Conservation (phyloP, 1,284 basidiomycete species). For the Inonotus hispidus region DNA sequence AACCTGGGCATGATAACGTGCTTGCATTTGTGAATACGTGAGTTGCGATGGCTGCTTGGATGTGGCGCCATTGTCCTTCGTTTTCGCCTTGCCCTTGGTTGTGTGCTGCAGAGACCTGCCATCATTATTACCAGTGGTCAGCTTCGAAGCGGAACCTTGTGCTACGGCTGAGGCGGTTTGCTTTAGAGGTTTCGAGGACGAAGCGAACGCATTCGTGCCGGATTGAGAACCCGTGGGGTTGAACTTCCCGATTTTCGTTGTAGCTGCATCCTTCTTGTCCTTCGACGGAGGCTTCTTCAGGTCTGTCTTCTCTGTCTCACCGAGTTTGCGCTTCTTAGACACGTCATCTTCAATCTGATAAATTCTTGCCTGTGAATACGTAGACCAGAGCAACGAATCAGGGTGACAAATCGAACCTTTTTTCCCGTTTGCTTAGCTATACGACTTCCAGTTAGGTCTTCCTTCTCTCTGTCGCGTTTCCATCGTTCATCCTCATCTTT, state of each 20-base stretch:
- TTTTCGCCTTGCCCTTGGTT: slow-evolving; percentile 41
- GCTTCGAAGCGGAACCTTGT: slow-evolving; percentile 24
- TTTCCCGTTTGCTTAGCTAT: slow-evolving; percentile 45
- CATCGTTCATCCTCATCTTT: slow-evolving; percentile 67
- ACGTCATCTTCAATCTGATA: slow-evolving; percentile 50
- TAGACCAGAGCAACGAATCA: not conserved
- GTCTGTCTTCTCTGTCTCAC: slow-evolving; percentile 50
- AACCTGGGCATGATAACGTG: slow-evolving; percentile 32
- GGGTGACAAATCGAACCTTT: slow-evolving; percentile 39
- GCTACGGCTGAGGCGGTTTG: slow-evolving; percentile 21
- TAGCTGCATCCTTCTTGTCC: slow-evolving; percentile 35
- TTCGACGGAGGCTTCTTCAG: slow-evolving; percentile 50
- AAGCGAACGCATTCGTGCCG: slow-evolving; percentile 27
- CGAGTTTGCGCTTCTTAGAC: slow-evolving; percentile 64
- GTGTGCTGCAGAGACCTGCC: slow-evolving; percentile 22
- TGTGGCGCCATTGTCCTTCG: slow-evolving; percentile 43
- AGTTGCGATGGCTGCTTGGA: slow-evolving; percentile 50
- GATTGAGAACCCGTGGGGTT: slow-evolving; percentile 24
- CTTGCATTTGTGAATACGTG: slow-evolving; percentile 59
- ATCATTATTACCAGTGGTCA: slow-evolving; percentile 26
- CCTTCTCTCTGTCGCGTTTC: slow-evolving; percentile 70
- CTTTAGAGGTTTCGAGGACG: slow-evolving; percentile 24
- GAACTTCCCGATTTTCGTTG: slow-evolving; percentile 34
- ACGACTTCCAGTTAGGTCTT: slow-evolving; percentile 66
- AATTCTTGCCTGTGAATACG: slow-evolving; percentile 18